Evolutionary conservation across 805 yeast species (phyloP), one percentile per base, ranked within the genome.

Genomic region (Saturnispora hagleri): DNA sequence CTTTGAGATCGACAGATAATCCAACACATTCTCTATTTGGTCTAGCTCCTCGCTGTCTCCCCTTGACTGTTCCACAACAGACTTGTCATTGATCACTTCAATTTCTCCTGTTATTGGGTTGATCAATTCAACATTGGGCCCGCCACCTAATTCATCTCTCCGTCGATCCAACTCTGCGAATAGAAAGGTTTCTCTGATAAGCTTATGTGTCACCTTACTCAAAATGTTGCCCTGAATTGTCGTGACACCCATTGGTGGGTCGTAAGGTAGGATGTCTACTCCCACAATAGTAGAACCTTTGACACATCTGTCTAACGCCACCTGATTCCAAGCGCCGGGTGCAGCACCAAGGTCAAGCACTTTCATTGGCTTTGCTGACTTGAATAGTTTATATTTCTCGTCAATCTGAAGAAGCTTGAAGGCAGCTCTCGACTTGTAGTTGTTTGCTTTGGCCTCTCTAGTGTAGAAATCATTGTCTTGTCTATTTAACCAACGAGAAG

Each of bases 261-360:
- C 73, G 49, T 82, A 78, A 7, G 87, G 84, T 20, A 91, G 72
- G 34, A 93, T 73, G 67, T 93, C 97, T 10, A 89, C 86, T 5
- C 97, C 97, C 12, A 89, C 62, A 3, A 89, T 79, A 20, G 73
- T 69, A 0, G 89, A 84, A 2, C 69, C 62, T 1, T 75, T 74
- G 18, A 65, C 61, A 1, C 81, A 73, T 51, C 76, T 65, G 50
- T 77, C 78, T 8, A 76, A 68, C 0, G 91, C 90, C 1, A 88
- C 90, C 63, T 89, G 96, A 8, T 91, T 79, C 97, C 97, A 89
- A 3, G 96, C 89, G 0, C 97, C 97, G 0, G 97, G 97, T 0
- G 96, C 95, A 65, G 81, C 89, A 0, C 97, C 96, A 45, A 93
- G 69, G 69, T 93, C 99, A 4, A 93, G 80, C 0, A 93, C 85